These are phyloP conservation scores for Sherardia arvensis DNA, from an alignment of 257 asterid species.

Conservation along the genomic window DNA sequence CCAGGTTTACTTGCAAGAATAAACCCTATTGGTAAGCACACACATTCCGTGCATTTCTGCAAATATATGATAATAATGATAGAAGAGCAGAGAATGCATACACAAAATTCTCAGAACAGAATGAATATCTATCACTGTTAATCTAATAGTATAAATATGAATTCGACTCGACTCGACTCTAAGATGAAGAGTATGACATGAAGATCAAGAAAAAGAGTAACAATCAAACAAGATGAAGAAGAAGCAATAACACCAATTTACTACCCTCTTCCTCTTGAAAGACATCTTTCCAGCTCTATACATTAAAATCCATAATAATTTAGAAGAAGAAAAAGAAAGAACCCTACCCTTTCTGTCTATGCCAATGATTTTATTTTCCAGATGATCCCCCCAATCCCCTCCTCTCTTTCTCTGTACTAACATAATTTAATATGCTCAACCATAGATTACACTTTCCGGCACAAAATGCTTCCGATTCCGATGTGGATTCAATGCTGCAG, in stretches of 20 bases:
- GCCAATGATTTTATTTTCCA: conserved; percentile 39
- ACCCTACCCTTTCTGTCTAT: conserved; percentile 16
- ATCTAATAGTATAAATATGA: conserved; percentile 20
- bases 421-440: conserved; percentile 22
- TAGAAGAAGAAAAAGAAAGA: background rate
- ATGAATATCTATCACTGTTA: conserved; percentile 21
- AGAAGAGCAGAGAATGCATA: background rate
- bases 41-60: background rate
- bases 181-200: conserved; percentile 15
- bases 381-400: conserved; percentile 20
- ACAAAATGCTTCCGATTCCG: conserved; percentile 8
- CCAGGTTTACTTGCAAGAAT: background rate
- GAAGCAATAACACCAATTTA: conserved; percentile 10
- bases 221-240: conserved; percentile 32
- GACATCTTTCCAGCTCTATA: conserved; percentile 16
- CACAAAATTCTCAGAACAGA: conserved; percentile 16
- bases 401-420: conserved; percentile 17
- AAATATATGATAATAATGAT: conserved; percentile 2
- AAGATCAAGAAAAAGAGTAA: background rate
- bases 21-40: background rate
- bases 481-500: conserved; percentile 15
- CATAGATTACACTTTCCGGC: conserved; percentile 30
- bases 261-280: conserved; percentile 3
- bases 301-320: conserved; percentile 12
- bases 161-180: background rate